Percentiles rank a stretch among this genome's conserved stretches.
phyloP scores from a whole-genome alignment of 441 rosid species.

The Croton setiger region DNA sequence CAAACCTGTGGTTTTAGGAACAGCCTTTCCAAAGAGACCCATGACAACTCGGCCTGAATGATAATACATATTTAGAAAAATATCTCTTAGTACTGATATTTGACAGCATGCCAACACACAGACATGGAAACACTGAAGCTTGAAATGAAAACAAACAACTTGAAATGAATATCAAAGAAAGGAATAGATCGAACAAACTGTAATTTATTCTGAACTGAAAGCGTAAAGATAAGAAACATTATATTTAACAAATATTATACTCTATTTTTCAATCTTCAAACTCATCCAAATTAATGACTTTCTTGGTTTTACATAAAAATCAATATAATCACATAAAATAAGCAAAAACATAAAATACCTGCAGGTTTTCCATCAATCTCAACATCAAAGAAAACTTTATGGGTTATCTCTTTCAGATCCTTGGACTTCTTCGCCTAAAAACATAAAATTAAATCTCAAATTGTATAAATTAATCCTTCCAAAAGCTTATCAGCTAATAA shows the following conservation, averaged over 20 bases:
- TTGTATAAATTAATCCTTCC: background rate
- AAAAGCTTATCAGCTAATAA: background rate
- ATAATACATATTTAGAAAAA: background rate
- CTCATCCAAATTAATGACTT: too few species aligned
- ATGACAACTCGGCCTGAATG: slow-evolving; percentile 69
- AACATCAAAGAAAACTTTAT: slow-evolving; percentile 81
- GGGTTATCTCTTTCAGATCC: slow-evolving; percentile 61
- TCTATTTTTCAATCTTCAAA: too few species aligned
- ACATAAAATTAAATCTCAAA: background rate
- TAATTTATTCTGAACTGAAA: too few species aligned
- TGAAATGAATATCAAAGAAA: too few species aligned
- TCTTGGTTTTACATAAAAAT: too few species aligned
- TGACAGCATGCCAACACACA: background rate
- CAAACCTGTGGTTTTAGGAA: slow-evolving; percentile 45
- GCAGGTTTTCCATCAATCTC: slow-evolving; percentile 77
- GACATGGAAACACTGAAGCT: background rate
- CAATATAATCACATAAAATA: too few species aligned
- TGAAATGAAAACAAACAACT: background rate
- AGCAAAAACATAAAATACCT: slow-evolving; percentile 46
- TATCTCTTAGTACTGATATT: background rate
- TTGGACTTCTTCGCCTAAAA: slow-evolving; percentile 39
- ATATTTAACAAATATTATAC: background rate
- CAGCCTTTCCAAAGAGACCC: slow-evolving; percentile 72
- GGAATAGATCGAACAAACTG: background rate
- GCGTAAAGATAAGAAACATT: background rate